Evolutionary conservation across 805 yeast genomes (phyloP), one percentile per base, ranked within the genome.

Genomic region (Ogataea pignaliae): DNA sequence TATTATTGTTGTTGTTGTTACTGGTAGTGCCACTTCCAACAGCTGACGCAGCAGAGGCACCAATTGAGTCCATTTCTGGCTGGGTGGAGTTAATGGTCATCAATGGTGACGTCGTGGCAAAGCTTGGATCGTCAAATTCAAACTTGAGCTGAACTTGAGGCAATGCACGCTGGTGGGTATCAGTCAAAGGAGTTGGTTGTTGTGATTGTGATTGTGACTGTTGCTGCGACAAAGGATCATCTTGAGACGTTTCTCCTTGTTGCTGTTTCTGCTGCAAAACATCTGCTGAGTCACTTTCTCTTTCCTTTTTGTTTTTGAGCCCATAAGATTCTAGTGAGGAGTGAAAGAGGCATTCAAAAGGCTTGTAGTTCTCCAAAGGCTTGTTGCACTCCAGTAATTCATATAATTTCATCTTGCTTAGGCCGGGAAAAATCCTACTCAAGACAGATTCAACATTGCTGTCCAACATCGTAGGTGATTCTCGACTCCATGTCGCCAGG

Each of bases 51-150:
- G 26, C 26, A 30, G 33, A 30, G 13, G 14, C 41, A 41, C 3
- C 37, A 32, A 43, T 47, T 26, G 37, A 36, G 7, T 53, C 57
- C 6, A 37, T 15, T 13, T 55, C 59, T 1, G 53, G 47, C 1
- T 51, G 50, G 29, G 48, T 54, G 21, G 59, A 53, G 33, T 48
- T 54, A n/a, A 48, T 37, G 26, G 44, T 57, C 44, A 53, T 37
- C 37, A 60, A 39, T 3, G 69, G 69, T 1, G 67, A 60, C 10
- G 60, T 54, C 1, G 65, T 50, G 1, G 61, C 60, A 50, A 62
- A 61, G 40, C 69, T 69, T 3, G 75, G 72, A 16, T 67, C 70
- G 30, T 75, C 65, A 59, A 64, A 70, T 29, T 58, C 63, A 8
- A 37, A 17, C 29, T 41, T 50, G 17, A 38, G 13, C 14, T 12